Evolutionary conservation across 345 rosid species (phyloP).

Genomic region (Psidium friedrichsthalianum): DNA sequence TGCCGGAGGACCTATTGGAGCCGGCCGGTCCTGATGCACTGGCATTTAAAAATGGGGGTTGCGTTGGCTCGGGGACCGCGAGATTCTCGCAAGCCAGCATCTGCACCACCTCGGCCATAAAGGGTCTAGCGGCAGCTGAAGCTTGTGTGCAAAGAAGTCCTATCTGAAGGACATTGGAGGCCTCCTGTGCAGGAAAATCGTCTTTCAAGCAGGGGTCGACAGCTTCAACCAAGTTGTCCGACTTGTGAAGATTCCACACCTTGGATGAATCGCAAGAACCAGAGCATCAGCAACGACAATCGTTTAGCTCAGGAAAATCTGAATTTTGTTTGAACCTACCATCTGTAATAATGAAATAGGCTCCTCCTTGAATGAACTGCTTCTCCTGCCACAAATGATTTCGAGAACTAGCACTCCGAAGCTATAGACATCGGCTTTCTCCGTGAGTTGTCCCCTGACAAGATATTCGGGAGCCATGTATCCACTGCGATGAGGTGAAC

Average conservation of each 20-base stretch:
- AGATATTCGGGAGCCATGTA: conserved; percentile 91
- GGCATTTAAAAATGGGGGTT: conserved; percentile 77
- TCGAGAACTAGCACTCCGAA: conserved; percentile 69
- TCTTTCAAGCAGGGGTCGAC: conserved; percentile 28
- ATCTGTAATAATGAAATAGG: conserved; percentile 41
- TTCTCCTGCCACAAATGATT: conserved; percentile 47
- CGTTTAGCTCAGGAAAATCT: background rate
- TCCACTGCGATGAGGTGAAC: conserved; percentile 27
- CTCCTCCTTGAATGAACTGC: conserved; percentile 47
- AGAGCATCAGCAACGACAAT: background rate
- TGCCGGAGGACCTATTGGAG: background rate
- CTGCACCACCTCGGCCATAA: conserved; percentile 40
- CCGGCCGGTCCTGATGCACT: background rate
- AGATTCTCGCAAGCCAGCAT: conserved; percentile 28
- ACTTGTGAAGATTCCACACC: conserved; percentile 63
- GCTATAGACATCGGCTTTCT: conserved; percentile 72
- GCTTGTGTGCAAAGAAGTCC: conserved; percentile 81
- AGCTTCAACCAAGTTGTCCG: conserved; percentile 11
- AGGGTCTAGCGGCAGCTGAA: conserved; percentile 36
- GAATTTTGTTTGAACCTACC: conserved; percentile 15
- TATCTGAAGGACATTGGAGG: conserved; percentile 39
- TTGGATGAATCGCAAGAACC: conserved; percentile 4
- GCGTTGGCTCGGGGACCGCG: conserved; percentile 37
- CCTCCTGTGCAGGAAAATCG: conserved; percentile 22
- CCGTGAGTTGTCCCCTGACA: conserved; percentile 53